Evolutionary conservation across 2,329 filamentous ascomycete species (phyloP).

Genomic region (Diaporthe amygdali): DNA sequence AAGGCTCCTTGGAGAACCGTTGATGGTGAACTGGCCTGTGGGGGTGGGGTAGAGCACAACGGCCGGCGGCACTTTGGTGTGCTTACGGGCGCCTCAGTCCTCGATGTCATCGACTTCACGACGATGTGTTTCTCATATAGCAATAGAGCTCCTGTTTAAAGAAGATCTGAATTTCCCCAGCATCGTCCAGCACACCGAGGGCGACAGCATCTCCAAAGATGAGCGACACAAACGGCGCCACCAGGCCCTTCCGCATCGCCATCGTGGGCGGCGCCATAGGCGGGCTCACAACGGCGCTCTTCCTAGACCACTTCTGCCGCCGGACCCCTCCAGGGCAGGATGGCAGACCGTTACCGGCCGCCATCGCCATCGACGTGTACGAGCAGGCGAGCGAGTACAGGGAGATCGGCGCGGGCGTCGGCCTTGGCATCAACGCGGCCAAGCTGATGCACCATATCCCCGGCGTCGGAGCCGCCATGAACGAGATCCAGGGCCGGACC

Average conservation of each 20-base stretch:
- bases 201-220: background rate
- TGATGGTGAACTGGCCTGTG: background rate
- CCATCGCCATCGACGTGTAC: constrained; percentile 18
- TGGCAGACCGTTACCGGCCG: background rate
- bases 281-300: constrained; percentile 17
- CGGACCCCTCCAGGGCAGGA: background rate
- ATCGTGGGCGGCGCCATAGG: constrained; percentile 23
- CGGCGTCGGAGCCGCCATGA: constrained; percentile 16
- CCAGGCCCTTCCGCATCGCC: constrained; percentile 17
- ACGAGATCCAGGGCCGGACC: constrained; percentile 10
- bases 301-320: constrained; percentile 21
- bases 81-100: background rate
- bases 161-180: rapidly evolving
- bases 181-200: background rate
- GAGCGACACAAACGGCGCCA: background rate
- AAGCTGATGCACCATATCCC: constrained; percentile 17
- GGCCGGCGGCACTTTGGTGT: background rate
- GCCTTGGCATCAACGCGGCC: constrained; percentile 42
- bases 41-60: background rate
- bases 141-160: too few relatives aligned
- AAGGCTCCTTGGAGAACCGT: background rate
- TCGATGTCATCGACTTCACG: background rate
- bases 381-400: constrained; percentile 22
- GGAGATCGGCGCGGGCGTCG: constrained; percentile 23
- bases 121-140: background rate